Conservation (phyloP, 2,329 filamentous ascomycete species). For the Microsporum canis region DNA sequence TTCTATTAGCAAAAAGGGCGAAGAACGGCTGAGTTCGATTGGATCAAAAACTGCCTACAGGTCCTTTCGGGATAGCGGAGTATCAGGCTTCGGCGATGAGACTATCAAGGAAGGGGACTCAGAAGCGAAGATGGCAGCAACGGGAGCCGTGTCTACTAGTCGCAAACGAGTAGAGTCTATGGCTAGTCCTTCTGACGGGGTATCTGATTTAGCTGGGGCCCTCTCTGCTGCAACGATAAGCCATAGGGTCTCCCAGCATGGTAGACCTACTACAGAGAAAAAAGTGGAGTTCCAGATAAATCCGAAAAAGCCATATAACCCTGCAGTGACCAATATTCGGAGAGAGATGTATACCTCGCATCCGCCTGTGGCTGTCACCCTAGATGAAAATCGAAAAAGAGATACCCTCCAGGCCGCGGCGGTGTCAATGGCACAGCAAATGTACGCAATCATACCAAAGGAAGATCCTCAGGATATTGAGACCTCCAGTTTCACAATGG, state of each 20-base stretch:
- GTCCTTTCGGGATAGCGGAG: conserved; percentile 30
- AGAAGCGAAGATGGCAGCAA: conserved; percentile 60
- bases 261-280: conserved; percentile 8
- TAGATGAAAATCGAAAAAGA: conserved; percentile 57
- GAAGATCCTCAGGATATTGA: conserved; percentile 37
- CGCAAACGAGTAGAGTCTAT: conserved; percentile 53
- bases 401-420: conserved; percentile 66
- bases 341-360: conserved; percentile 64
- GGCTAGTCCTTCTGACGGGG: conserved; percentile 36
- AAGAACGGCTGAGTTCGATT: conserved; percentile 40
- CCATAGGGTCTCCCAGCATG: conserved; percentile 32
- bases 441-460: conserved; percentile 58
- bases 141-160: conserved; percentile 53
- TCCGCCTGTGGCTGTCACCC: conserved; percentile 58
- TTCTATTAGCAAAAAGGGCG: neutral
- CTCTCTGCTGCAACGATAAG: conserved; percentile 62
- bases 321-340: conserved; percentile 54
- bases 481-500: conserved; percentile 19
- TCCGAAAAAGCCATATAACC: conserved; percentile 47
- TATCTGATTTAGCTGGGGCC: conserved; percentile 54
- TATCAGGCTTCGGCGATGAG: conserved; percentile 21
- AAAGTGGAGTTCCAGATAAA: conserved; percentile 37
- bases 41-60: conserved; percentile 63
- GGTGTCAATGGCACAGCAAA: conserved; percentile 70
- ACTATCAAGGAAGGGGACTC: conserved; percentile 44